Evolutionary conservation across 495 filamentous ascomycete species (phyloP).

Genomic region (Aspergillus nanangensis): DNA sequence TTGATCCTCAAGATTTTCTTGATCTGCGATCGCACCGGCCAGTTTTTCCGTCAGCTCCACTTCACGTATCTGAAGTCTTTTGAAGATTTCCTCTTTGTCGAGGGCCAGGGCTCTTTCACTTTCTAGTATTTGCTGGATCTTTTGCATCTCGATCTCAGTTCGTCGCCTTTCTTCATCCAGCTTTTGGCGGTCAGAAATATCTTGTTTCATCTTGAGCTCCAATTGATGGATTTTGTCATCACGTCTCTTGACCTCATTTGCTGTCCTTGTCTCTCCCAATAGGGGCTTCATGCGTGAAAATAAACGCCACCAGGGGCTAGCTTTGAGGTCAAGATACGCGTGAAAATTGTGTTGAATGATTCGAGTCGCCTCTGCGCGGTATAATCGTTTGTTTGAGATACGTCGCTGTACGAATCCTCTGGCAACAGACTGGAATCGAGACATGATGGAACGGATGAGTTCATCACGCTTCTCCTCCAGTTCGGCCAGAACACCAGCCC

Average conservation of each 20-base stretch:
- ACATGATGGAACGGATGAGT: constrained; percentile 87
- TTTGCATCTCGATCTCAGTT: constrained; percentile 78
- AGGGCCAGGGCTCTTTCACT: constrained; percentile 91
- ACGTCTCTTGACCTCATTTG: constrained; percentile 85
- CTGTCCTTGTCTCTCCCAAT: constrained; percentile 83
- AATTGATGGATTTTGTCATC: constrained; percentile 90
- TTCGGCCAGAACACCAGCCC: constrained; percentile 92
- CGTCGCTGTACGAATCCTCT: constrained; percentile 85
- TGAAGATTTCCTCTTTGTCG: constrained; percentile 98
- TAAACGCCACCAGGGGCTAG: constrained; percentile 95
- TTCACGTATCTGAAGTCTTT: constrained; percentile 84
- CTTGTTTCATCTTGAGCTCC: constrained; percentile 75
- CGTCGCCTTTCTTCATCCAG: constrained; percentile 90
- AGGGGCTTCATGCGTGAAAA: constrained; percentile 96
- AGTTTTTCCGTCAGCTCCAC: constrained; percentile 88
- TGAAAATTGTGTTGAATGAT: constrained; percentile 94
- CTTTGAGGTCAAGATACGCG: constrained; percentile 79
- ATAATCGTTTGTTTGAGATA: constrained; percentile 85
- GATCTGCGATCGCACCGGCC: constrained; percentile 87
- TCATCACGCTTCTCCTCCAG: constrained; percentile 92
- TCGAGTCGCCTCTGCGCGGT: constrained; percentile 87
- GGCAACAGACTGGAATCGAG: constrained; percentile 87
- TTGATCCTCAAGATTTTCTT: constrained; percentile 89
- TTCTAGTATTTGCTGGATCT: constrained; percentile 88
- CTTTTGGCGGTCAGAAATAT: constrained; percentile 67